Evolutionary conservation across 192 early-diverging fungal genomes (phyloP), one percentile per base, ranked within the genome.

Genomic region (Entomortierella lignicola): DNA sequence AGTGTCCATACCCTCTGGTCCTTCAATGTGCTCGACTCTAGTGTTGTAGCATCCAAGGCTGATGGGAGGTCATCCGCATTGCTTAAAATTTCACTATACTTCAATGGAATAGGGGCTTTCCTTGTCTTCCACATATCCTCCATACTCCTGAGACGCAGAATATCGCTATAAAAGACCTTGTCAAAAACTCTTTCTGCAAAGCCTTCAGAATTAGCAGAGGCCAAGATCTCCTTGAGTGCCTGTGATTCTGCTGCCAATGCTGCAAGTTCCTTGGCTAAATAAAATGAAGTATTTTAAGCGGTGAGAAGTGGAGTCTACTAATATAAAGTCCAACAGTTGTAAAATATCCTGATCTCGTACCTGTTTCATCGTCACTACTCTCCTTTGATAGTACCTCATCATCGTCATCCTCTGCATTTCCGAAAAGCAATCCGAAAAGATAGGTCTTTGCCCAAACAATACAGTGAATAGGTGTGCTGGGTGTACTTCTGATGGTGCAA

Each of bases 391-490:
- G 25, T 15, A 60, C 62, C 39, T 87, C 81, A 12, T 82, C 87
- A 43, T 87, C 89, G 8, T 86, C 84, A 15, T 88, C 88, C 62
- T 87, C 87, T 20, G 84, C 79, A 20, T 86, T 86, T 44, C 96
- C 97, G 85, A 98, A 96, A 17, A 77, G 61, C 31, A 87, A 92
- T 69, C 84, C 90, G 80, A 98, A 99, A 34, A 99, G 85, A 81
- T 96, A 99, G 68, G 90, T 94, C 81, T 99, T 99, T 67, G 97
- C 94, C 98, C 98, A 99, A 29, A 99, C 97, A 67, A 99, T 95
- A 67, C 97, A 98, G 74, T 99, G 98, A 50, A 99, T 96, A 18
- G 98, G 94, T 29, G 91, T 89, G 48, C 88, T 92, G 0, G 98
- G 98, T 7, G 98, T 99, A 32, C 92, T 94, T 41, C 98, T 89